Percentiles rank a stretch among this genome's conserved stretches.
Conservation (phyloP, 192 early-diverging fungal species). For the Geranomyces variabilis region DNA sequence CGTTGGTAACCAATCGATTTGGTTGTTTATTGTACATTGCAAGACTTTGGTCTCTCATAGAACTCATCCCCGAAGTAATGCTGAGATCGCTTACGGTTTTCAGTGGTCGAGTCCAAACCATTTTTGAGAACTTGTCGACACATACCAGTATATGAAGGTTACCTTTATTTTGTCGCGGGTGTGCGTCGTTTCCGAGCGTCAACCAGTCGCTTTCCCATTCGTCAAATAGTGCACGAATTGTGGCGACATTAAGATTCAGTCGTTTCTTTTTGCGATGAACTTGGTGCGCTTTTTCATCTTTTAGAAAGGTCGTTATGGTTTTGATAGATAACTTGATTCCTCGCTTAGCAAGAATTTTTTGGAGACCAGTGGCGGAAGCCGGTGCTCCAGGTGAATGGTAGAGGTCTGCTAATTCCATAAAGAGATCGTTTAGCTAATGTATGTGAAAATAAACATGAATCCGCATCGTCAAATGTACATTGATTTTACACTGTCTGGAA, state of each 20-base stretch:
- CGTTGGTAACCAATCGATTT: slow-evolving; percentile 11
- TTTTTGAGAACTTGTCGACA: slow-evolving; percentile 32
- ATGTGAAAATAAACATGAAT: no score
- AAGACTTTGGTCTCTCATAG: neutral
- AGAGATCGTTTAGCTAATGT: no score
- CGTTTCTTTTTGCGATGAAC: slow-evolving; percentile 24
- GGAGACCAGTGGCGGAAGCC: neutral
- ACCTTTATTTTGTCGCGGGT: slow-evolving; percentile 14
- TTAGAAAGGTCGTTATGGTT: slow-evolving; percentile 9
- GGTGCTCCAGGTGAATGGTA: slow-evolving; percentile 21
- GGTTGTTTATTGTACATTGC: slow-evolving; percentile 10
- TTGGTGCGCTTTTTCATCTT: slow-evolving; percentile 13
- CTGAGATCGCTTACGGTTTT: slow-evolving; percentile 13
- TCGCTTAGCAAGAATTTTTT: slow-evolving; percentile 13
- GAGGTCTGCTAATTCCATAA: slow-evolving; percentile 14
- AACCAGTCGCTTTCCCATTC: slow-evolving; percentile 22
- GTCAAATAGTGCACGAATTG: slow-evolving; percentile 21
- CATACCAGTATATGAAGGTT: slow-evolving; percentile 19
- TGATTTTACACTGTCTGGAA: no score
- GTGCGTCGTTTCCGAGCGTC: slow-evolving; percentile 15
- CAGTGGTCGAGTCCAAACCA: slow-evolving; percentile 13
- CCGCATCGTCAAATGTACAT: no score
- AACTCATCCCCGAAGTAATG: slow-evolving; percentile 6
- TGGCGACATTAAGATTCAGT: slow-evolving; percentile 23
- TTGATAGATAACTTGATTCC: slow-evolving; percentile 10